phyloP scores from a whole-genome alignment of 352 stramenopile genomes.

The Phytophthora sp. region DNA sequence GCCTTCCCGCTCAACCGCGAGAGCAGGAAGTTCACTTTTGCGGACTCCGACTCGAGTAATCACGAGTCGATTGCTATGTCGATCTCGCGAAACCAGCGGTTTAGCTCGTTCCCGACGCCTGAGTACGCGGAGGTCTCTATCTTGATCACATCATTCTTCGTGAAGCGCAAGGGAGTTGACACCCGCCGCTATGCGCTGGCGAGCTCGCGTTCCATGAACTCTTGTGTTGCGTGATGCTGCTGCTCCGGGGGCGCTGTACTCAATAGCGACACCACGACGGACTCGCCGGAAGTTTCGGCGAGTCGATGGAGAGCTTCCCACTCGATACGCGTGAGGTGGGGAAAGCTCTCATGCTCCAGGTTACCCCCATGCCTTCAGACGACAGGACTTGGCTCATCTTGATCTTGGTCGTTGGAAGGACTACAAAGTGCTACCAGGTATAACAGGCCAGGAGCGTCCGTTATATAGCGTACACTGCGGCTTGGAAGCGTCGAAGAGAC shows the following conservation, averaged over 20 bases:
- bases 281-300: not conserved
- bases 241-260: not conserved
- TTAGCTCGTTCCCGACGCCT: not conserved
- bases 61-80: not conserved
- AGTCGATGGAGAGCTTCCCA: not conserved
- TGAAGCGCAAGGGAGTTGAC: not conserved
- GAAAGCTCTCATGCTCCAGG: not conserved
- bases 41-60: not conserved
- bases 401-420: not conserved
- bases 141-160: not conserved
- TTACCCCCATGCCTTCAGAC: too few species aligned
- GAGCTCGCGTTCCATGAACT: constrained; percentile 3
- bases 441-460: too few species aligned
- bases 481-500: too few species aligned
- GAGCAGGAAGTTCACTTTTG: not conserved
- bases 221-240: not conserved
- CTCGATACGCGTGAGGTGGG: not conserved
- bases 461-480: too few species aligned
- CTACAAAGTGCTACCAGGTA: too few species aligned
- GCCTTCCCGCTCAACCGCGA: not conserved
- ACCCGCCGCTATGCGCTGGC: not conserved
- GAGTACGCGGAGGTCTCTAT: constrained; percentile 4
- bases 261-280: not conserved
- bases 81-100: not conserved
- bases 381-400: not conserved